Evolutionary conservation across 768 basidiomycete genomes (phyloP).

Genomic region (Hortiboletus flavorubellus): DNA sequence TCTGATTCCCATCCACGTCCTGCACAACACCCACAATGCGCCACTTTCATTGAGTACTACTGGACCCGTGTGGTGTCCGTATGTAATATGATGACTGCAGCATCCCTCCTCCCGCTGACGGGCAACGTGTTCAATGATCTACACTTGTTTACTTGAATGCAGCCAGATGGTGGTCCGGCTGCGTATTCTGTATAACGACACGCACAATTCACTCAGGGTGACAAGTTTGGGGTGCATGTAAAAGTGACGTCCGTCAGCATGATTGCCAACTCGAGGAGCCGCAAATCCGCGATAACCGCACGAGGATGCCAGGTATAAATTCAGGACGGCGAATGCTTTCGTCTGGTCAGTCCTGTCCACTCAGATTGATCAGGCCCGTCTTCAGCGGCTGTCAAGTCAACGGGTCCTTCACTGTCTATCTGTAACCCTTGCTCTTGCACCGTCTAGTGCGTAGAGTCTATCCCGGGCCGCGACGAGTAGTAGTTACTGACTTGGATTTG

Average conservation of each 20-base stretch:
- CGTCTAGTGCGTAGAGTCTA: conserved; percentile 2
- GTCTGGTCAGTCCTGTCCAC: not conserved
- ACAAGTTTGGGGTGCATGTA: no score
- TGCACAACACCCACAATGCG: no score
- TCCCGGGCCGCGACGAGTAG: not conserved
- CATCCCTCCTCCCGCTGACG: not conserved
- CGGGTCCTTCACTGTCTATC: not conserved
- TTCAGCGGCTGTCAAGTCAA: not conserved
- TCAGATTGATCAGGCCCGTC: not conserved
- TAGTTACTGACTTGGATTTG: conserved; percentile 2
- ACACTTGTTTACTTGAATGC: not conserved
- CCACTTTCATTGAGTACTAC: not conserved
- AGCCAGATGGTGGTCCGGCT: not conserved
- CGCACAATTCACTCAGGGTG: not conserved
- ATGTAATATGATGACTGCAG: not conserved
- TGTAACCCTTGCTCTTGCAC: not conserved
- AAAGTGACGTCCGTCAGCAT: no score
- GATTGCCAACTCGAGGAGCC: not conserved
- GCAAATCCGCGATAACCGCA: not conserved
- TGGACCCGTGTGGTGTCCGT: not conserved
- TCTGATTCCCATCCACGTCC: not conserved
- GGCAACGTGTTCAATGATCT: conserved; percentile 11
- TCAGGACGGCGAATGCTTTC: not conserved
- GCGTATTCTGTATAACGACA: not conserved
- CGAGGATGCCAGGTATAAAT: conserved; percentile 17